A percentile compares a stretch with the other conserved stretches of the same genome.
phyloP scores from a whole-genome alignment of 352 stramenopile species.

The Phytophthora pistaciae region DNA sequence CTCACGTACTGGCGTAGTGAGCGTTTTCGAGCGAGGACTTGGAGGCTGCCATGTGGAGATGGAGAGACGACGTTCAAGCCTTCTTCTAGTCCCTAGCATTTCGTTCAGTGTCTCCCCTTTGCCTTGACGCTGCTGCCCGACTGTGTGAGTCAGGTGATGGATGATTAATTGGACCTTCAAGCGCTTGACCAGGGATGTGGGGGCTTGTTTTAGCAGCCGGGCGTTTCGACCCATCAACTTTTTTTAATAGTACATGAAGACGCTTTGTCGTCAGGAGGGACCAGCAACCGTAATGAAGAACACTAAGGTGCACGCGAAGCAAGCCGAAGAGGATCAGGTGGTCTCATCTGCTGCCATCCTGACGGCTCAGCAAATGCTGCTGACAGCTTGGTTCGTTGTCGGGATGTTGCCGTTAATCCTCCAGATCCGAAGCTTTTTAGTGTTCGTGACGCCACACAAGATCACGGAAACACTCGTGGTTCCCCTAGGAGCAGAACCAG shows the following conservation, averaged over 20 bases:
- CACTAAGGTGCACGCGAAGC: background rate
- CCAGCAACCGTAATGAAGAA: background rate
- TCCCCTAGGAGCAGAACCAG: background rate
- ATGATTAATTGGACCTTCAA: background rate
- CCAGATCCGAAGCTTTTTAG: slow-evolving; percentile 15
- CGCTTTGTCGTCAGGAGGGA: background rate
- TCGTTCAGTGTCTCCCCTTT: background rate
- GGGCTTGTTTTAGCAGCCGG: background rate
- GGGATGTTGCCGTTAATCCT: slow-evolving; percentile 15
- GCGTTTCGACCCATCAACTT: background rate
- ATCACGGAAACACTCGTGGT: slow-evolving; percentile 18
- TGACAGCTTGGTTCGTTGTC: slow-evolving; percentile 16
- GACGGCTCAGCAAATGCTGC: slow-evolving; percentile 1
- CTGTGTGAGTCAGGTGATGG: background rate
- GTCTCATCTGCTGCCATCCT: background rate
- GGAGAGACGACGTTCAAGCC: background rate
- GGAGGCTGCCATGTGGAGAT: background rate
- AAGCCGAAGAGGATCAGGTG: background rate
- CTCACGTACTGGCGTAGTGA: background rate
- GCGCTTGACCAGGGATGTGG: background rate
- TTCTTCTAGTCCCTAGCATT: background rate
- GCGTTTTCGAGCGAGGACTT: slow-evolving; percentile 4
- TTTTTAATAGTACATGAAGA: background rate
- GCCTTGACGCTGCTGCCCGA: background rate
- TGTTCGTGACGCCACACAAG: slow-evolving; percentile 20